These are phyloP conservation scores for Aspergillus brunneoviolaceus DNA, from an alignment of 2,329 filamentous ascomycete genomes.

Conservation along the genomic window DNA sequence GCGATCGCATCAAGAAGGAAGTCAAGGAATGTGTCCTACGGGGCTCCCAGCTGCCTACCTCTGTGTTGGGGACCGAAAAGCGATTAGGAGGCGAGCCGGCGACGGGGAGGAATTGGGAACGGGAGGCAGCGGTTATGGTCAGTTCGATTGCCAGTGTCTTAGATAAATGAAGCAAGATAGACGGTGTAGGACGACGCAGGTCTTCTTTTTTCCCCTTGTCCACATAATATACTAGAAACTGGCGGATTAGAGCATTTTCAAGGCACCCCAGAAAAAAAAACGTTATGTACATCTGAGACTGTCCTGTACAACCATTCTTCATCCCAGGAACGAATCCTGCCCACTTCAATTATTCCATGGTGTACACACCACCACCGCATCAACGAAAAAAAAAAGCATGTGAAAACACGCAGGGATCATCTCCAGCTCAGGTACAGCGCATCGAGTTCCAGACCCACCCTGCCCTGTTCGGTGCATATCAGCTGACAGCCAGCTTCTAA, in stretches of 20 bases:
- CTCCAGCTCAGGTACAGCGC: background rate
- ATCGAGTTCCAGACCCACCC: background rate
- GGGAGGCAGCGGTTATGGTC: conserved; percentile 94
- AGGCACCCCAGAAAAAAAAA: too few species aligned
- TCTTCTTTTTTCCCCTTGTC: background rate
- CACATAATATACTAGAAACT: background rate
- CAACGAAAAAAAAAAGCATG: background rate
- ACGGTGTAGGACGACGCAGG: background rate
- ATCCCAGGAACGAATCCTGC: background rate
- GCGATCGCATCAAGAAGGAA: conserved; percentile 70
- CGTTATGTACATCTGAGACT: too few species aligned
- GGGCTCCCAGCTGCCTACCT: conserved; percentile 68
- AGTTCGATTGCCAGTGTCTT: conserved; percentile 70
- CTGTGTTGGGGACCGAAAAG: conserved; percentile 48
- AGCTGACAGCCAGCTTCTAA: background rate
- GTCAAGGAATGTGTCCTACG: conserved; percentile 79
- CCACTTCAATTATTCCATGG: background rate
- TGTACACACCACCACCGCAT: background rate
- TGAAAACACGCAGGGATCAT: background rate
- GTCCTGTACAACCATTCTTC: too few species aligned
- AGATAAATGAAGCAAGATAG: conserved; percentile 15
- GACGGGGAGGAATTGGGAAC: conserved; percentile 67
- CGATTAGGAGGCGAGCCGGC: conserved; percentile 46
- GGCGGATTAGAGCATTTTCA: background rate
- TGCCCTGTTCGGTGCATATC: background rate